Evolutionary conservation across 2,329 filamentous ascomycete genomes (phyloP).

Genomic region (Fusarium pseudonygamai): DNA sequence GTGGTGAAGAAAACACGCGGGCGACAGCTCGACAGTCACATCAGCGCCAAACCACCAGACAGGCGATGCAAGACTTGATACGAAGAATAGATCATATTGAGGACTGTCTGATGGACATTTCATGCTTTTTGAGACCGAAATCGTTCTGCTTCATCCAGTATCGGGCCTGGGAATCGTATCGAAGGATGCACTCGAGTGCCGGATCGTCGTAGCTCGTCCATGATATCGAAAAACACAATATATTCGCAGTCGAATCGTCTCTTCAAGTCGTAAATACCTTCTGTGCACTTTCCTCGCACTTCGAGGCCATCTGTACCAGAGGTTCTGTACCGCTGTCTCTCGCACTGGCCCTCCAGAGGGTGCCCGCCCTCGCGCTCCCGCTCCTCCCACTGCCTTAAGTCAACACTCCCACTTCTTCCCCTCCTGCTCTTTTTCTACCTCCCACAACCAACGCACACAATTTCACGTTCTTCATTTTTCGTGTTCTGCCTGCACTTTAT

Average conservation of each 20-base stretch:
- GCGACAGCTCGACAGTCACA: neutral
- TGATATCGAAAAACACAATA: neutral
- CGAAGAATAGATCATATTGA: neutral
- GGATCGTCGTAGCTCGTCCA: neutral
- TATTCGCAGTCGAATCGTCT: neutral
- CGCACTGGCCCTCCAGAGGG: neutral
- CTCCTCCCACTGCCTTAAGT: neutral
- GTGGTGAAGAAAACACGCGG: too few relatives aligned
- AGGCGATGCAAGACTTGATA: neutral
- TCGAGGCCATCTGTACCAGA: too few relatives aligned
- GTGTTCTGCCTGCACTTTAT: neutral
- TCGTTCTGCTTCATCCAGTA: neutral
- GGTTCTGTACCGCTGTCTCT: too few relatives aligned
- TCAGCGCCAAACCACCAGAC: too few relatives aligned
- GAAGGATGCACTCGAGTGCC: neutral
- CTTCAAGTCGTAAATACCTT: accelerated
- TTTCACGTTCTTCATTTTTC: neutral
- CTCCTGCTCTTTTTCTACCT: neutral
- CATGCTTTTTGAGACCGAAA: accelerated
- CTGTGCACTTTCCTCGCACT: neutral
- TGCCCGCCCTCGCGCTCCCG: neutral
- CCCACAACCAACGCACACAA: neutral
- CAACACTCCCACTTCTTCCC: neutral
- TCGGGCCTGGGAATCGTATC: neutral
- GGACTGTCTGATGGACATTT: accelerated